A percentile compares a stretch with the other conserved stretches of the same genome.
These are phyloP conservation scores for Magnusiomyces sp. DNA, from an alignment of 1,139 yeast genomes.

Conservation along the genomic window DNA sequence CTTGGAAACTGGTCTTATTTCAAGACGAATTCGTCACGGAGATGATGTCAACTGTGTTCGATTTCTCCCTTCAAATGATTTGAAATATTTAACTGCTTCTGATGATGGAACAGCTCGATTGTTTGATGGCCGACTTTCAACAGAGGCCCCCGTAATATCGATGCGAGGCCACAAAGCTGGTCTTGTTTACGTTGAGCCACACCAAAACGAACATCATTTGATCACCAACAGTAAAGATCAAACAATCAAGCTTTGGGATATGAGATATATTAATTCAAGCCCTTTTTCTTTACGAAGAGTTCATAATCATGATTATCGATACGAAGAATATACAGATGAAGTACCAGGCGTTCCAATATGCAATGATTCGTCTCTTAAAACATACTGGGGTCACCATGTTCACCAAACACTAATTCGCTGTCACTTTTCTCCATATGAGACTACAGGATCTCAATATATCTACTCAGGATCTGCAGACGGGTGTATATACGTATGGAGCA, in stretches of 20 bases:
- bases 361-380: conserved; percentile 26
- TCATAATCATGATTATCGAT: conserved; percentile 26
- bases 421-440: conserved; percentile 26
- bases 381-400: conserved; percentile 29
- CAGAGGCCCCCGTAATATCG: conserved; percentile 49
- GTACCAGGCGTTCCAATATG: too few species aligned
- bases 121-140: conserved; percentile 60
- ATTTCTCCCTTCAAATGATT: conserved; percentile 67
- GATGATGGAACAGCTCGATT: conserved; percentile 76
- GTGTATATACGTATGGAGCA: conserved; percentile 26
- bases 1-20: background rate
- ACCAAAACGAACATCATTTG: conserved; percentile 25
- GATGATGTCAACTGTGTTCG: conserved; percentile 50
- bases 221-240: conserved; percentile 30
- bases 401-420: conserved; percentile 28
- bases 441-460: conserved; percentile 27
- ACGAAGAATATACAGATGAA: conserved; percentile 22
- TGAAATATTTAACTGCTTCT: conserved; percentile 67
- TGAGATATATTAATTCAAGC: conserved; percentile 19
- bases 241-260: conserved; percentile 30
- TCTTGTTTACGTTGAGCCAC: conserved; percentile 26
- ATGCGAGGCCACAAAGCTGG: conserved; percentile 66
- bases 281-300: conserved; percentile 12
- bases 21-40: too few species aligned
- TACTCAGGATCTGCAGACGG: conserved; percentile 31